These are phyloP conservation scores for Salix udensis DNA, from an alignment of 345 rosid species.

Conservation along the genomic window DNA sequence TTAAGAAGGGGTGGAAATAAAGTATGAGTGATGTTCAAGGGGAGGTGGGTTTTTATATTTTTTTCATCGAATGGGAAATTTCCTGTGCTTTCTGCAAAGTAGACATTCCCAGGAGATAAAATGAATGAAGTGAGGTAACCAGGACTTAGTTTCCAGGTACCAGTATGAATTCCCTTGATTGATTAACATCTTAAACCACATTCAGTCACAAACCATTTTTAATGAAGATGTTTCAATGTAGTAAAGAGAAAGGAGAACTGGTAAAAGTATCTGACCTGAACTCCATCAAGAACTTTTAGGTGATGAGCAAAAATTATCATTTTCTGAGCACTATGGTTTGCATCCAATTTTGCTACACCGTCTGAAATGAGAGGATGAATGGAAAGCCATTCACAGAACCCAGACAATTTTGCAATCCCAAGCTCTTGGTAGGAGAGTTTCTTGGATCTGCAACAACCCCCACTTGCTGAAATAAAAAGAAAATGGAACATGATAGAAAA, in stretches of 20 bases:
- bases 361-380: constrained; percentile 67
- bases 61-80: too few relatives aligned
- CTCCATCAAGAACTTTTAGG: constrained; percentile 85
- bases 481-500: not conserved
- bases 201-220: not conserved
- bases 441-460: constrained; percentile 21
- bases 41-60: too few relatives aligned
- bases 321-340: constrained; percentile 45
- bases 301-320: constrained; percentile 96
- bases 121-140: not conserved
- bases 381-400: constrained; percentile 81
- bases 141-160: not conserved
- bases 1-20: too few relatives aligned
- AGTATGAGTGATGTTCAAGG: too few relatives aligned
- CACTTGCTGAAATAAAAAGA: constrained; percentile 40
- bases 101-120: too few relatives aligned
- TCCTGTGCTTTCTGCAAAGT: too few relatives aligned
- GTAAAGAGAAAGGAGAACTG: not conserved
- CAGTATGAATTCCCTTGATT: not conserved
- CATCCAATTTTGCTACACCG: constrained; percentile 38
- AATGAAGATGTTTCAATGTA: not conserved
- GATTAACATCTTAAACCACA: not conserved
- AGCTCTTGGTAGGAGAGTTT: constrained; percentile 78
- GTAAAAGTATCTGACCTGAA: constrained; percentile 55
- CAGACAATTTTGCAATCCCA: constrained; percentile 86